Base-by-base conservation (phyloP, 2,329 filamentous ascomycete genomes). In the Hymenoscyphus scutula region DNA sequence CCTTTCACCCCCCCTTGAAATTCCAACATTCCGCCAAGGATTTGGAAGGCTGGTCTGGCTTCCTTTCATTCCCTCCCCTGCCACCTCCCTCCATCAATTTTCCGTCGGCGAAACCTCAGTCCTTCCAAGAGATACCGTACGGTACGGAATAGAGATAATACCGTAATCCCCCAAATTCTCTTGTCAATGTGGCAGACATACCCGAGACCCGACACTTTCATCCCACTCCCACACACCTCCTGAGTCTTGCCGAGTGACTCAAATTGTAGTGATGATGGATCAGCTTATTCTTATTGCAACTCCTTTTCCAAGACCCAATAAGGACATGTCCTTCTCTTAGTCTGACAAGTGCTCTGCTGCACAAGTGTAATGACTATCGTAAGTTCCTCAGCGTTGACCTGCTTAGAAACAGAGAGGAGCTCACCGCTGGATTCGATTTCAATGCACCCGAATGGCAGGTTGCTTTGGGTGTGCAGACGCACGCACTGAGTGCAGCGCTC, bases 341-440 rank as follows among this genome's bases (percentile, higher is more conserved):
- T 48, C 10, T 19, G 19, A 19, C n/a, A 48, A 48, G 41, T 48
- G n/a, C 41, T 48, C 41, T 48, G 41, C 41, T 48, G 41, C 41
- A 48, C 41, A 48, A 48, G 41, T 48, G 41, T 48, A 48, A 19
- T 11, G 41, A 48, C n/a, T 48, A 25, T 23, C 19, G n/a, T 11
- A 48, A 48, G n/a, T 48, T 48, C 8, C n/a, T 48, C 41, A 6
- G 41, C 4, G 15, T 48, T 25, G 41, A 48, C n/a, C 11, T 48
- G 2, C 19, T 5, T 48, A n/a, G 23, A 13, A 11, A 11, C 10
- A 13, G 10, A 11, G 6, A 23, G n/a, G 38, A 45, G 41, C 41
- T 48, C 41, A 48, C 41, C 41, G 41, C 41, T 48, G 41, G n/a
- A 48, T 48, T 19, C n/a, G 41, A n/a, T n/a, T n/a, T n/a, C n/a